Evolutionary conservation across 2,329 filamentous ascomycete species (phyloP), one percentile per base, ranked within the genome.

Genomic region (Curvularia sp.): DNA sequence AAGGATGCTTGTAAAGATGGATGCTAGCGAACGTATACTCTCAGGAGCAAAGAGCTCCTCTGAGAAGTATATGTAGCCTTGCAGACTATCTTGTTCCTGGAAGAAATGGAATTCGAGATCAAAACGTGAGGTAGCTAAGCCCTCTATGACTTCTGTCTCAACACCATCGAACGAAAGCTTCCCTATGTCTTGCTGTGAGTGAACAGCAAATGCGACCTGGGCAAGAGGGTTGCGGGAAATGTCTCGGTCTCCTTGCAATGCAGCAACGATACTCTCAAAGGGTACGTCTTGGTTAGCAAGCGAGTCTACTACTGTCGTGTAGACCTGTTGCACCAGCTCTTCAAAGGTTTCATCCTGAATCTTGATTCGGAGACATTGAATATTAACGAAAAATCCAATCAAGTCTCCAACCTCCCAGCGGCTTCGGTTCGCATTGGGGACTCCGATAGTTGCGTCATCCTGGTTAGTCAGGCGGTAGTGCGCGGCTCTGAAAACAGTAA

Each of bases 371-470:
- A 62, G 19, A 23, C 59, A 61, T 21, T 61, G 59, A 1, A 59
- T 34, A 9, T 61, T 61, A n/a, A 61, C 51, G 47, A 62, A 62
- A 45, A 59, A 62, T 1, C 59, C 59, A n/a, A 62, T 60, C 34
- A 62, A 41, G 1, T 62, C 56, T 39, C 42, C 38, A 1, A 60
- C 0, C 25, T 62, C 59, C 53, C 43, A 56, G 4, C 34, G 30
- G 5, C 54, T 38, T 34, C 52, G 28, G 23, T 57, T 62, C 8
- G 56, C 59, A n/a, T 59, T 59, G 4, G 49, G 12, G 15, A 41
- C 25, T 5, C 59, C 55, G 1, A 61, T 59, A 0, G 55, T 61
- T 5, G 59, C 59, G 23, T 61, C 55, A 15, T 51, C 42, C 13
- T 58, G 46, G 27, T 46, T 28, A 1, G 59, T 61, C 7, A 61